Conservation (phyloP, 2,329 filamentous ascomycete genomes). For the Trichoderma sp. region DNA sequence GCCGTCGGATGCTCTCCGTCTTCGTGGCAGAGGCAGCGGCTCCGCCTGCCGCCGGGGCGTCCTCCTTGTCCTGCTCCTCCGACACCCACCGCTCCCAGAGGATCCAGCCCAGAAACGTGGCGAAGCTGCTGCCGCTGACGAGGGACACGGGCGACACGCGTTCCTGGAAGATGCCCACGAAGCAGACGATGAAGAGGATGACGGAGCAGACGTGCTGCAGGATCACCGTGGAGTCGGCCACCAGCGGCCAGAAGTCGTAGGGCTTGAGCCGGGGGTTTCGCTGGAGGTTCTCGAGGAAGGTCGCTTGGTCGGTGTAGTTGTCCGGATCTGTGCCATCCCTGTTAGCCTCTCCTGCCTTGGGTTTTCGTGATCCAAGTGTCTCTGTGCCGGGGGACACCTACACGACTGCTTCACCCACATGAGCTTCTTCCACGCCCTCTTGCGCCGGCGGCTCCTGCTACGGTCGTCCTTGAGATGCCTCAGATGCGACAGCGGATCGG, state of each 20-base stretch:
- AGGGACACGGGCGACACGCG: conserved; percentile 88
- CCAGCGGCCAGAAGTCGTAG: conserved; percentile 97
- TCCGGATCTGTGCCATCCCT: conserved; percentile 71
- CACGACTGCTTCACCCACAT: conserved; percentile 97
- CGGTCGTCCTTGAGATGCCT: conserved; percentile 56
- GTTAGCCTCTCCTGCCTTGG: conserved; percentile 8
- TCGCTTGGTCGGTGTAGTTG: conserved; percentile 96
- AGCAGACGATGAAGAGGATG: conserved; percentile 91
- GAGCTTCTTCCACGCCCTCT: conserved; percentile 87
- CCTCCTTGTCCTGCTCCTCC: conserved; percentile 61
- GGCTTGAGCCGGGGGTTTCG: conserved; percentile 90
- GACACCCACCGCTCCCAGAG: conserved; percentile 91
- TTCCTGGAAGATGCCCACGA: conserved; percentile 84
- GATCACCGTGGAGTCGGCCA: conserved; percentile 93
- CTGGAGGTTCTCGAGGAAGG: conserved; percentile 94
- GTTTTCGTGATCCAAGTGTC: not conserved
- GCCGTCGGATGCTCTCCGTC: conserved; percentile 42
- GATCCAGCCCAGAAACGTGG: conserved; percentile 84
- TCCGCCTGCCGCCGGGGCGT: conserved; percentile 42
- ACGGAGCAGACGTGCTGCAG: conserved; percentile 96
- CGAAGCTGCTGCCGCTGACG: conserved; percentile 79
- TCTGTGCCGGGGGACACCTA: conserved; percentile 46
- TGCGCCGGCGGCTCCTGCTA: conserved; percentile 68
- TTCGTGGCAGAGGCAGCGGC: conserved; percentile 38
- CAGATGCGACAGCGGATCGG: conserved; percentile 40